Evolutionary conservation across 2,329 filamentous ascomycete genomes (phyloP).

Genomic region (Epichloe glyceriae): DNA sequence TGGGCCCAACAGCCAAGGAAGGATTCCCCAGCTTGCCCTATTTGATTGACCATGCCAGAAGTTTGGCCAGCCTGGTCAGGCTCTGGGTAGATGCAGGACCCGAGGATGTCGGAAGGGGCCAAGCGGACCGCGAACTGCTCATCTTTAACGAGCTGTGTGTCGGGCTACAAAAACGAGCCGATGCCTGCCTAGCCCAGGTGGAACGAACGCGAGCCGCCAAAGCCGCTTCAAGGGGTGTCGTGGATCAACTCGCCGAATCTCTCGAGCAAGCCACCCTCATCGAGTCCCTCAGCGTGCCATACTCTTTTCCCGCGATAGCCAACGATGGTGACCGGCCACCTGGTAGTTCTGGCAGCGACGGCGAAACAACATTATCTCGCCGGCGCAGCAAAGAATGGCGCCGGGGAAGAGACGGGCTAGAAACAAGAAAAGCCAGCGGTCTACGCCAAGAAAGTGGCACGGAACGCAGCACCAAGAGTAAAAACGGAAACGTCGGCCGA

Average conservation of each 20-base stretch:
- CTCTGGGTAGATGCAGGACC: conserved; percentile 55
- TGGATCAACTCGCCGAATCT: conserved; percentile 31
- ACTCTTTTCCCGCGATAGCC: conserved; percentile 14
- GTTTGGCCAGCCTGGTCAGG: conserved; percentile 71
- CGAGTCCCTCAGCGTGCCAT: conserved; percentile 21
- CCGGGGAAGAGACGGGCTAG: conserved; percentile 13
- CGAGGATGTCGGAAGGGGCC: conserved; percentile 20
- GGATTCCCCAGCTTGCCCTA: conserved; percentile 90
- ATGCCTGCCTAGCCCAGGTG: conserved; percentile 37
- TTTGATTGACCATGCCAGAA: conserved; percentile 77
- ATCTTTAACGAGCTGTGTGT: conserved; percentile 40
- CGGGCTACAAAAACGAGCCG: conserved; percentile 35
- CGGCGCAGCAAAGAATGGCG: conserved; percentile 21
- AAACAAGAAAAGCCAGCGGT: conserved; percentile 15
- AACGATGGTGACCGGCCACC: conserved; percentile 25
- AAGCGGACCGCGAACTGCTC: conserved; percentile 36
- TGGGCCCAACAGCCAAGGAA: conserved; percentile 71
- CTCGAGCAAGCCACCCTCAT: conserved; percentile 31
- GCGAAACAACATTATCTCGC: conserved; percentile 8
- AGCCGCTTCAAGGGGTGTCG: conserved; percentile 14
- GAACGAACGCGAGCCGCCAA: conserved; percentile 31
- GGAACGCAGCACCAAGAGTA: conserved; percentile 18
- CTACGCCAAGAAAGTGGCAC: conserved; percentile 17
- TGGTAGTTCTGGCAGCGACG: conserved; percentile 39
- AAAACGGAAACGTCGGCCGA: conserved; percentile 28